Evolutionary conservation across 2,329 filamentous ascomycete genomes (phyloP).

Genomic region (Phialophora macrospora): DNA sequence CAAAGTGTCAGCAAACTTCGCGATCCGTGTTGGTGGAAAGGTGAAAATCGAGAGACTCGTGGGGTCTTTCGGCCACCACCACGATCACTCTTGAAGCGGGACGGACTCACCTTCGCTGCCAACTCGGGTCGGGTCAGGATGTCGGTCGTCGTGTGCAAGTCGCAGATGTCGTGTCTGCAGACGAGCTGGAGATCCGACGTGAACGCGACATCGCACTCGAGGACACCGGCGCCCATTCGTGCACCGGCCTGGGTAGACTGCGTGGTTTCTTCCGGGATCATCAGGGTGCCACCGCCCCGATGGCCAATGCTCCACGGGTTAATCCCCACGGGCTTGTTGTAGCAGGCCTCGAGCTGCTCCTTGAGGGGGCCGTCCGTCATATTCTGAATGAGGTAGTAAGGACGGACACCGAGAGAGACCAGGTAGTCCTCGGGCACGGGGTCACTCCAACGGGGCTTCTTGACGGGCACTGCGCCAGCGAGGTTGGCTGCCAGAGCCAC

Average conservation of each 20-base stretch:
- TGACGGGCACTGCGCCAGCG: constrained; percentile 22
- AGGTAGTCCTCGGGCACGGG: constrained; percentile 37
- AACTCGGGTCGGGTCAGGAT: constrained; percentile 66
- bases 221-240: constrained; percentile 69
- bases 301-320: constrained; percentile 62
- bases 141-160: constrained; percentile 71
- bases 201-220: constrained; percentile 72
- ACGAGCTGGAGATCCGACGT: constrained; percentile 69
- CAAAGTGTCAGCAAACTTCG: background rate
- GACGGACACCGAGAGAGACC: constrained; percentile 66
- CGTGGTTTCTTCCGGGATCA: constrained; percentile 66
- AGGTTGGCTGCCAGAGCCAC: constrained; percentile 23
- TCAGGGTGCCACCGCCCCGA: constrained; percentile 63
- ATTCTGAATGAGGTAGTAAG: constrained; percentile 67
- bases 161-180: constrained; percentile 70
- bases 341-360: constrained; percentile 63
- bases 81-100: background rate
- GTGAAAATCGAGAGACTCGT: background rate
- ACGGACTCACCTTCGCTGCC: constrained; percentile 55
- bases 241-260: constrained; percentile 65
- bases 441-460: constrained; percentile 17
- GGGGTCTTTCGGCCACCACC: background rate
- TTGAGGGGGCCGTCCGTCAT: constrained; percentile 67
- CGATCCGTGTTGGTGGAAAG: no score
- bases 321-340: constrained; percentile 58